Conservation (phyloP, 176 grass and related monocot species). For the Avena atlantica region DNA sequence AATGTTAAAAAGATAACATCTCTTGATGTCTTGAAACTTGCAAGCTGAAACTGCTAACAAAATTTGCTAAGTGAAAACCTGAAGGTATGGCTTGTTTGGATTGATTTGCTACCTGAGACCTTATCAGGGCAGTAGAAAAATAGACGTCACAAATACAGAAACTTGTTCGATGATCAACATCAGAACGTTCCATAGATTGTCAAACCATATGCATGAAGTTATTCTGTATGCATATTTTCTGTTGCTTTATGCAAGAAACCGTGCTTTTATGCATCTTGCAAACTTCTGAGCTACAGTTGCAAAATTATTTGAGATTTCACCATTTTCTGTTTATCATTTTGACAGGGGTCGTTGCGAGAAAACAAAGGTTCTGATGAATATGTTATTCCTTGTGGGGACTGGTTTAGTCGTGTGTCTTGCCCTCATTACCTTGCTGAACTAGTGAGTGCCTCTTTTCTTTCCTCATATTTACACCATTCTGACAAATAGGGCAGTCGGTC, state of each 20-base stretch:
- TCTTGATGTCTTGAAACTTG: slow-evolving; percentile 1
- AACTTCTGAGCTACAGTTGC: not conserved
- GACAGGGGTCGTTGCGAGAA: slow-evolving; percentile 82
- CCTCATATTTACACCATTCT: slow-evolving; percentile 17
- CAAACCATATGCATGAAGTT: not conserved
- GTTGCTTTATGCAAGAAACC: slow-evolving; percentile 23
- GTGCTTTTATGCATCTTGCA: not conserved
- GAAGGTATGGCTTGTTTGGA: slow-evolving; percentile 8
- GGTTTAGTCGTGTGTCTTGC: slow-evolving; percentile 85
- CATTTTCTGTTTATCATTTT: slow-evolving; percentile 43
- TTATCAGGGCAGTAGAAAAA: slow-evolving; percentile 6
- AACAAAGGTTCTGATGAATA: slow-evolving; percentile 81
- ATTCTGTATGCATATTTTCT: slow-evolving; percentile 8
- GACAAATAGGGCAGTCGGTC: not conserved
- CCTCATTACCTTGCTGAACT: slow-evolving; percentile 97
- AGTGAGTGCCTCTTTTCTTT: slow-evolving; percentile 55
- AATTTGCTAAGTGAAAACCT: slow-evolving; percentile 15
- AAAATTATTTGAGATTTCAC: slow-evolving; percentile 33
- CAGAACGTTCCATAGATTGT: not conserved
- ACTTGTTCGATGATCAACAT: slow-evolving; percentile 30
- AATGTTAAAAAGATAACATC: not conserved
- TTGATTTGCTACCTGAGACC: slow-evolving; percentile 21
- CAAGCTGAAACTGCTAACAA: not conserved
- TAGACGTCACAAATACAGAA: not conserved
- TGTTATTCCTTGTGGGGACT: slow-evolving; percentile 84